Conservation (phyloP, 768 basidiomycete genomes). For the Russula brevipes region DNA sequence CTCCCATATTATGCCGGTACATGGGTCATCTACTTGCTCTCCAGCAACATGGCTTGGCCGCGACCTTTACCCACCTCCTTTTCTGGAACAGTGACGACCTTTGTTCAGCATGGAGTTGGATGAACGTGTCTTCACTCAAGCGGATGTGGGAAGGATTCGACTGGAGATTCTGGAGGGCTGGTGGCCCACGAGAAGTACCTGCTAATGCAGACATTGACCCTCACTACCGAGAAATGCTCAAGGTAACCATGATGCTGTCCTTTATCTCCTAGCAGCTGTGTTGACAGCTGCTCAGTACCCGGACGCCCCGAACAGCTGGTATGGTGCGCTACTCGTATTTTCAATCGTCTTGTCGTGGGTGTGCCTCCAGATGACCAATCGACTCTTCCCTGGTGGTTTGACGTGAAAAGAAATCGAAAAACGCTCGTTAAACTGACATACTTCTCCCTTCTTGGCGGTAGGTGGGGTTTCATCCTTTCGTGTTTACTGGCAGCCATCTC, state of each 20-base stretch:
- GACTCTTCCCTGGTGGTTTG: constrained; percentile 42
- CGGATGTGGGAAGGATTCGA: constrained; percentile 35
- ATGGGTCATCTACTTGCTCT: constrained; percentile 43
- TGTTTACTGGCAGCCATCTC: constrained; percentile 41
- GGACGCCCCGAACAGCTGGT: constrained; percentile 35
- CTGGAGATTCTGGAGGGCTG: constrained; percentile 41
- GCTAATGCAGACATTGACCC: constrained; percentile 40
- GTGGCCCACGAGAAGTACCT: constrained; percentile 31
- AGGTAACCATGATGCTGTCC: constrained; percentile 30
- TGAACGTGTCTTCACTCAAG: constrained; percentile 35
- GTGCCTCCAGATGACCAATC: constrained; percentile 45
- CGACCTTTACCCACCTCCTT: constrained; percentile 44
- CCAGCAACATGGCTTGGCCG: constrained; percentile 46
- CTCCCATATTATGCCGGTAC: constrained; percentile 46
- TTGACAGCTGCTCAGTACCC: constrained; percentile 29
- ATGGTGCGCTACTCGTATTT: constrained; percentile 27
- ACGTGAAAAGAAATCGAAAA: too few relatives aligned
- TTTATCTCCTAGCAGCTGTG: background rate
- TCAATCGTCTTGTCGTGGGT: constrained; percentile 36
- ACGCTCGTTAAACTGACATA: background rate
- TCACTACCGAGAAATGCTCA: constrained; percentile 49
- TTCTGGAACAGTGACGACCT: constrained; percentile 46
- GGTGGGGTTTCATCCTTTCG: constrained; percentile 47
- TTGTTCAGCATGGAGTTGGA: constrained; percentile 45
- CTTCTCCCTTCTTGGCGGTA: background rate